These are phyloP conservation scores for Pseudocercospora cruenta DNA, from an alignment of 2,329 filamentous ascomycete genomes.

Conservation along the genomic window DNA sequence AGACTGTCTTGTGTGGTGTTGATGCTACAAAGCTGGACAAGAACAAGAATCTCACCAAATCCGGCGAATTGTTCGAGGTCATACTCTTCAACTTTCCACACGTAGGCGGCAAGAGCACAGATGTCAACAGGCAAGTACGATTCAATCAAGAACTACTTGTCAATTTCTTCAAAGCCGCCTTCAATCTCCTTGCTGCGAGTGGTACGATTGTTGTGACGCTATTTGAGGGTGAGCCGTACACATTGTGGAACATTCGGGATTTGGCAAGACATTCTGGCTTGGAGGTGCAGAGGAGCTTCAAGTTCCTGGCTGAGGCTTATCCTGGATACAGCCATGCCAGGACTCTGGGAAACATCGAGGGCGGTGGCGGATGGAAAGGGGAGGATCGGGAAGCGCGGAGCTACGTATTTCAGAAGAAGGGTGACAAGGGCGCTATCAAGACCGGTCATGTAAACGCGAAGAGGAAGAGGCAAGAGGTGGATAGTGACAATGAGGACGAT, in stretches of 20 bases:
- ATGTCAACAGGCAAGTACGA: constrained; percentile 92
- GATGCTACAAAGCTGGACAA: constrained; percentile 67
- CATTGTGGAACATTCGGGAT: constrained; percentile 91
- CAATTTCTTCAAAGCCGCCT: constrained; percentile 64
- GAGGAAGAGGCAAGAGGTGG: constrained; percentile 30
- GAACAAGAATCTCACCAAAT: constrained; percentile 48
- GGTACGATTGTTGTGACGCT: constrained; percentile 77
- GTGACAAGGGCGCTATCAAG: constrained; percentile 27
- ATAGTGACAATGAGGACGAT: constrained; percentile 30
- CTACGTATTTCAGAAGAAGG: constrained; percentile 50
- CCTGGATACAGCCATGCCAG: constrained; percentile 74
- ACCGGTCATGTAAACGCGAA: constrained; percentile 19
- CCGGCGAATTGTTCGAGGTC: constrained; percentile 63
- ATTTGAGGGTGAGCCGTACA: constrained; percentile 93
- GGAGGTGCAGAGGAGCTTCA: constrained; percentile 70
- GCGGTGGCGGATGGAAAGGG: constrained; percentile 53
- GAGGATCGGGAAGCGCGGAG: constrained; percentile 52
- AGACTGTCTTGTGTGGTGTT: constrained; percentile 61
- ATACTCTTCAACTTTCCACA: constrained; percentile 98
- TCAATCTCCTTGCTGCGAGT: constrained; percentile 56
- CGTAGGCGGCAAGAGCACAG: constrained; percentile 86
- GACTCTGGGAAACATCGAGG: constrained; percentile 64
- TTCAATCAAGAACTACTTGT: constrained; percentile 83
- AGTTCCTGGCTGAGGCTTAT: constrained; percentile 68
- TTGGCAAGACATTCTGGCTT: constrained; percentile 77